Base-by-base conservation (phyloP, 1,284 basidiomycete genomes). In the Pseudozyma flocculosa region DNA sequence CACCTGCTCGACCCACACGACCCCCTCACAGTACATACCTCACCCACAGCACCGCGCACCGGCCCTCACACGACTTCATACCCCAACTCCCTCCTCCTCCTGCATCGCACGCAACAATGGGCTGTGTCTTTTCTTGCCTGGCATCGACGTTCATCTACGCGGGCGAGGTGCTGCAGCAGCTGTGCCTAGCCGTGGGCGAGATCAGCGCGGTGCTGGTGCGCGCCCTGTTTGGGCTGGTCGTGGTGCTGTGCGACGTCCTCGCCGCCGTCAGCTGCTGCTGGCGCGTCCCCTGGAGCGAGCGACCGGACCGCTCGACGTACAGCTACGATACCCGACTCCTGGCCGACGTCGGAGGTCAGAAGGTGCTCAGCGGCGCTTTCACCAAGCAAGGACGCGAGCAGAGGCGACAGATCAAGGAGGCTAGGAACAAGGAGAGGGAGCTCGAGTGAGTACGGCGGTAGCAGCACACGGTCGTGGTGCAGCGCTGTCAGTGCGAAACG, bases 211-310 rank as follows among this genome's bases (percentile, higher is more conserved):
- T 73, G 18, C 50, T 73, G 10, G 53, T 63, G 1, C 53, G 70
- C 3, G 70, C 46, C 9, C 15, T 73, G 4, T 54, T 73, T 22
- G 59, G 59, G 37, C 45, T 73, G 47, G 43, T 71, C 3, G 59
- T 73, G 24, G 55, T 62, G n/a, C 57, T 73, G 11, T 71, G 68
- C 43, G 70, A 73, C 38, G 26, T 71, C 17, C 56, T 73, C 1
- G 70, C 70, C 2, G 68, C 68, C n/a, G 45, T 61, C 41, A 58
- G 56, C 43, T 73, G 70, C 47, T 73, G 70, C 41, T 73, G 43
- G 39, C 52, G 62, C 22, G 69, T 71, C 2, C 70, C 68, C 1
- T 73, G 57, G 54, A 49, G 46, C 2, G 54, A 71, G 29, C 51
- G 70, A 38, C 70, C 70, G 7, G 68, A 69, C 22, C 54, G 68